phyloP scores from a whole-genome alignment of 768 basidiomycete species.

The Pisolithus marmoratus region DNA sequence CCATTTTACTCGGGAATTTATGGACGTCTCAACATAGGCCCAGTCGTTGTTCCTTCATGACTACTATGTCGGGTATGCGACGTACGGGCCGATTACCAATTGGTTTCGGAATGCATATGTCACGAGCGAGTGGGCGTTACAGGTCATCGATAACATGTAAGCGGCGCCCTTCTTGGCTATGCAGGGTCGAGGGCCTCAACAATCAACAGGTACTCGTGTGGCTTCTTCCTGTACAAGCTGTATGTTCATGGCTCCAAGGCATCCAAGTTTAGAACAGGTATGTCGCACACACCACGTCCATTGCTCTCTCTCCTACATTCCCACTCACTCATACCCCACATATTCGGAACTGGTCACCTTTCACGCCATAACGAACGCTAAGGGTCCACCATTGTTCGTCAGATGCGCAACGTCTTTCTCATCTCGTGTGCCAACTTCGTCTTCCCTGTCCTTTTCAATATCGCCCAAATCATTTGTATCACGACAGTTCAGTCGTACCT shows the following conservation, averaged over 20 bases:
- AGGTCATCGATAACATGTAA: background rate
- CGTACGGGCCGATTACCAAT: background rate
- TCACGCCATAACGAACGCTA: background rate
- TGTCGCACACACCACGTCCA: background rate
- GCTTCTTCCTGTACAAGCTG: slow-evolving; percentile 23
- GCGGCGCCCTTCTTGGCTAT: background rate
- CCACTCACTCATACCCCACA: too few relatives aligned
- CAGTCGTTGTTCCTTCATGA: slow-evolving; percentile 4
- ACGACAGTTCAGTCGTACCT: background rate
- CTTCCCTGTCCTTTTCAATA: slow-evolving; percentile 31
- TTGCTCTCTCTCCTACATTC: background rate
- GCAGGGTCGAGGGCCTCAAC: background rate
- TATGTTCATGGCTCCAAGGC: background rate
- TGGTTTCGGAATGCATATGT: slow-evolving; percentile 2
- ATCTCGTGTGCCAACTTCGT: slow-evolving; percentile 35
- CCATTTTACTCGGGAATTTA: background rate
- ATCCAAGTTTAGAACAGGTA: background rate
- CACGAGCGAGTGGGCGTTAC: background rate
- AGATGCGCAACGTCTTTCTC: slow-evolving; percentile 29
- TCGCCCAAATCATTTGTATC: slow-evolving; percentile 23
- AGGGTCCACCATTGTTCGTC: slow-evolving; percentile 5
- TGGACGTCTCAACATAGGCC: background rate
- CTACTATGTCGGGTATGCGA: slow-evolving; percentile 1
- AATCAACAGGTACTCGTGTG: slow-evolving; percentile 18
- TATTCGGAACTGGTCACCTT: too few relatives aligned